Percentiles rank a stretch among this genome's conserved stretches.
Evolutionary conservation across 31 red algal species (phyloP).

Genomic region (Asparagopsis taxiformis): DNA sequence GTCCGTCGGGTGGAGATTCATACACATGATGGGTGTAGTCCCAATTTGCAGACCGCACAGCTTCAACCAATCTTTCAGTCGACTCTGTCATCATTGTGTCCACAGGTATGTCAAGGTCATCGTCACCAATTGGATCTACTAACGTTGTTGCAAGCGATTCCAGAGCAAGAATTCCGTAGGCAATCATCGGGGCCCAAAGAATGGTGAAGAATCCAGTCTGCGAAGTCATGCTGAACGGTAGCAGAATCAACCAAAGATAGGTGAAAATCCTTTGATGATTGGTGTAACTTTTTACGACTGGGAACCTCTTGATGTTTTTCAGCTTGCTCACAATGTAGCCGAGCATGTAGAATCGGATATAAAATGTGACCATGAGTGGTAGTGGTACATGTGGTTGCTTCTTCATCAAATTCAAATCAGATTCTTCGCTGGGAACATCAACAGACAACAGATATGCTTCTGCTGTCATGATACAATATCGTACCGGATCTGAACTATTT

Average conservation of each 20-base stretch:
- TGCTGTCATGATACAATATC: conserved; percentile 10
- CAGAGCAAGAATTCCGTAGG: conserved; percentile 41
- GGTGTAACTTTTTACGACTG: conserved; percentile 36
- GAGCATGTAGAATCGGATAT: not conserved
- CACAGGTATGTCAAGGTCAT: conserved; percentile 34
- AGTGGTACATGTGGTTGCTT: not conserved
- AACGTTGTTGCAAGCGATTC: conserved; percentile 28
- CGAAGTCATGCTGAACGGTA: conserved; percentile 32
- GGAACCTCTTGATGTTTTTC: conserved; percentile 27
- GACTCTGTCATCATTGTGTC: conserved; percentile 6
- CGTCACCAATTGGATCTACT: conserved; percentile 38
- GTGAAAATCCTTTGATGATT: conserved; percentile 38
- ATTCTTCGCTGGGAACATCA: conserved; percentile 1
- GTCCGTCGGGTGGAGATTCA: not conserved
- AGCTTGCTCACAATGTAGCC: conserved; percentile 8
- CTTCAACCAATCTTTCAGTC: conserved; percentile 14
- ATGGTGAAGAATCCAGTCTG: conserved; percentile 41
- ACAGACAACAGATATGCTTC: conserved; percentile 21
- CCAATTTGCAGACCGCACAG: conserved; percentile 17
- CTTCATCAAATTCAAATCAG: not conserved
- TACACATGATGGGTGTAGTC: not conserved
- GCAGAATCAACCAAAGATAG: conserved; percentile 23
- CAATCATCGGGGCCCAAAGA: conserved; percentile 37
- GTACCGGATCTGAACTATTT: not conserved
- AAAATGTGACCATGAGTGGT: not conserved